Evolutionary conservation across 306 rosid species (phyloP).

Genomic region (Pterocarpus macrocarpus): DNA sequence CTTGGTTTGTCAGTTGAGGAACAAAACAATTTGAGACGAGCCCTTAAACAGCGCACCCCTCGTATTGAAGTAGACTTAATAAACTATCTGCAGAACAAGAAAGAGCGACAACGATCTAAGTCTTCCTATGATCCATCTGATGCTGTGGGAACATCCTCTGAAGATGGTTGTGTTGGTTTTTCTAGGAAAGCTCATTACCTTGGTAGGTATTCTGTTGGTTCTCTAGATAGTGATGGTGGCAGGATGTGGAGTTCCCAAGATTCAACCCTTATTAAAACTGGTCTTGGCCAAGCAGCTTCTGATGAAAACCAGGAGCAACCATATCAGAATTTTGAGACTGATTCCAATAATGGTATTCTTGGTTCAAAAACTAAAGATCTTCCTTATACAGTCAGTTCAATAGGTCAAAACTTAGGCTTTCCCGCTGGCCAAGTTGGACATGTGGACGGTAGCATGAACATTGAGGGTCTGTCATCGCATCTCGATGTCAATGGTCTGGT

Average conservation of each 20-base stretch:
- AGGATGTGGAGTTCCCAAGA: constrained; percentile 97
- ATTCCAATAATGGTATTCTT: constrained; percentile 59
- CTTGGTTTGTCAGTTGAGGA: constrained; percentile 93
- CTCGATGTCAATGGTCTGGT: constrained; percentile 62
- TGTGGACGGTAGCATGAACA: constrained; percentile 60
- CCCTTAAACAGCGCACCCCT: constrained; percentile 95
- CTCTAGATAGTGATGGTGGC: constrained; percentile 81
- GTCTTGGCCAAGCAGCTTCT: constrained; percentile 68
- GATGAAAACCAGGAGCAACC: constrained; percentile 69
- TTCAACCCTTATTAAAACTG: constrained; percentile 59
- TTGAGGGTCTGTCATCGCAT: constrained; percentile 64
- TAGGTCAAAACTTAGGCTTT: constrained; percentile 64
- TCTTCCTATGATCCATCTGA: constrained; percentile 90
- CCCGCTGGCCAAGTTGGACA: constrained; percentile 62
- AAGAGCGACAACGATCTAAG: constrained; percentile 85
- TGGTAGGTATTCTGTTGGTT: constrained; percentile 90
- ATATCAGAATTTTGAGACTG: constrained; percentile 67
- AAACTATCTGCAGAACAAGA: constrained; percentile 94
- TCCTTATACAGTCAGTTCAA: constrained; percentile 48
- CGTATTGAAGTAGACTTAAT: constrained; percentile 98
- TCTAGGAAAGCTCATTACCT: constrained; percentile 77
- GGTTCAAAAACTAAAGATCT: constrained; percentile 63
- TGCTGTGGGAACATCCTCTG: constrained; percentile 92
- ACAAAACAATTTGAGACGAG: constrained; percentile 95
- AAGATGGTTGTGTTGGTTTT: constrained; percentile 81